These are phyloP conservation scores for Byssochlamys sp. DNA, from an alignment of 2,329 filamentous ascomycete species.

Conservation along the genomic window DNA sequence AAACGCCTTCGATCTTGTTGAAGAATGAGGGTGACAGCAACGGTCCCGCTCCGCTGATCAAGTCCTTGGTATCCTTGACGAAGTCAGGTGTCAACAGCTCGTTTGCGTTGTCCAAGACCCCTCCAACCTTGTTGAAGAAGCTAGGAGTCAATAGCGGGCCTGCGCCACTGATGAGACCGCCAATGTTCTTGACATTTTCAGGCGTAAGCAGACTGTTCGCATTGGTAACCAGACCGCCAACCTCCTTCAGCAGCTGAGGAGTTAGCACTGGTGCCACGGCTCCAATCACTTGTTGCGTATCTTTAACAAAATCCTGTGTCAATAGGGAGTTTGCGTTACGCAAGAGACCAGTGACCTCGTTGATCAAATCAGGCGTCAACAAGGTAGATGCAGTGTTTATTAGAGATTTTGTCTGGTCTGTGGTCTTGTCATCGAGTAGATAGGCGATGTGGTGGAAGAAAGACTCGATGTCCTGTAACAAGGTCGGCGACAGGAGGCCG, in stretches of 20 bases:
- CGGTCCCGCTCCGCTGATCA: slow-evolving; percentile 11
- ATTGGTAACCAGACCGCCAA: slow-evolving; percentile 16
- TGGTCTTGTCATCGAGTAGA: neutral
- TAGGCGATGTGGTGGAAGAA: neutral
- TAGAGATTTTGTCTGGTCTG: neutral
- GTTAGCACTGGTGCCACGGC: slow-evolving; percentile 16
- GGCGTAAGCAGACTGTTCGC: slow-evolving; percentile 18
- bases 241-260: slow-evolving; percentile 14
- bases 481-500: neutral
- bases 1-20: slow-evolving; percentile 10
- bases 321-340: slow-evolving; percentile 20
- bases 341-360: slow-evolving; percentile 22
- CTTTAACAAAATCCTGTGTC: slow-evolving; percentile 8
- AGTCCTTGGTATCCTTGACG: slow-evolving; percentile 8
- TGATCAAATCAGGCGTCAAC: slow-evolving; percentile 11
- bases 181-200: slow-evolving; percentile 11
- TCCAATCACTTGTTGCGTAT: slow-evolving; percentile 13
- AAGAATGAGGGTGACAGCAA: slow-evolving; percentile 13
- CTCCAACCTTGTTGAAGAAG: slow-evolving; percentile 13
- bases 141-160: no score
- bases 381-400: neutral
- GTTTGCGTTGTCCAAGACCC: slow-evolving; percentile 14
- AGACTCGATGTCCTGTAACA: neutral
- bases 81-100: slow-evolving; percentile 14
- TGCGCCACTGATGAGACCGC: no score